A percentile compares a stretch with the other conserved stretches of the same genome.
Evolutionary conservation across 352 stramenopile genomes (phyloP).

Genomic region (Globisporangium cederbergense): DNA sequence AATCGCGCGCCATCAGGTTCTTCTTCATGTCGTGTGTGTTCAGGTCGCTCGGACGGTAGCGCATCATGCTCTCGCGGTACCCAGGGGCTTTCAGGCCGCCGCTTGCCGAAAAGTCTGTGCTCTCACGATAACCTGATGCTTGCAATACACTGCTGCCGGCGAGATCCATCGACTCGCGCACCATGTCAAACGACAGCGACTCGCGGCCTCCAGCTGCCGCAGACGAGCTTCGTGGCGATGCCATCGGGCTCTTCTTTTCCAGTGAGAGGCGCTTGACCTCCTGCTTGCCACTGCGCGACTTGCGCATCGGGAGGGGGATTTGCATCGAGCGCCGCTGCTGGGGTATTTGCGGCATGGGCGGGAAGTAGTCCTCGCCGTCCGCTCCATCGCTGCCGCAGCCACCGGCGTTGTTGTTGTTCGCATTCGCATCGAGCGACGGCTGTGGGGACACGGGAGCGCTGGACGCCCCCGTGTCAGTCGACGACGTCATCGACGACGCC

Average conservation of each 20-base stretch:
- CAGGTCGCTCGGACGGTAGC: constrained; percentile 65
- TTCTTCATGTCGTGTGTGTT: constrained; percentile 43
- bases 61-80: constrained; percentile 66
- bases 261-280: constrained; percentile 38
- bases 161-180: constrained; percentile 13
- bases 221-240: constrained; percentile 13
- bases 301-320: constrained; percentile 7
- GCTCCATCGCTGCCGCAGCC: not conserved
- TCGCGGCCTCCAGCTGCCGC: not conserved
- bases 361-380: constrained; percentile 26
- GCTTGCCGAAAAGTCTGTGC: not conserved
- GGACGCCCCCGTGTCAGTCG: constrained; percentile 18
- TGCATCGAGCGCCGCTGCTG: constrained; percentile 15
- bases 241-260: constrained; percentile 21
- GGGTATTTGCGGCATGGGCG: constrained; percentile 15
- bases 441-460: constrained; percentile 15
- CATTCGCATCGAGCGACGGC: not conserved
- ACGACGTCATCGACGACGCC: constrained; percentile 30
- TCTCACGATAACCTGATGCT: not conserved
- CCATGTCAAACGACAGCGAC: constrained; percentile 17
- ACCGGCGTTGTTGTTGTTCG: not conserved
- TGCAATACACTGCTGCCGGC: not conserved
- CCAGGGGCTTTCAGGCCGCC: constrained; percentile 4
- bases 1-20: constrained; percentile 50
- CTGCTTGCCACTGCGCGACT: constrained; percentile 18